Base-by-base conservation (phyloP, 495 filamentous ascomycete species). In the Penicillium mononematosum region DNA sequence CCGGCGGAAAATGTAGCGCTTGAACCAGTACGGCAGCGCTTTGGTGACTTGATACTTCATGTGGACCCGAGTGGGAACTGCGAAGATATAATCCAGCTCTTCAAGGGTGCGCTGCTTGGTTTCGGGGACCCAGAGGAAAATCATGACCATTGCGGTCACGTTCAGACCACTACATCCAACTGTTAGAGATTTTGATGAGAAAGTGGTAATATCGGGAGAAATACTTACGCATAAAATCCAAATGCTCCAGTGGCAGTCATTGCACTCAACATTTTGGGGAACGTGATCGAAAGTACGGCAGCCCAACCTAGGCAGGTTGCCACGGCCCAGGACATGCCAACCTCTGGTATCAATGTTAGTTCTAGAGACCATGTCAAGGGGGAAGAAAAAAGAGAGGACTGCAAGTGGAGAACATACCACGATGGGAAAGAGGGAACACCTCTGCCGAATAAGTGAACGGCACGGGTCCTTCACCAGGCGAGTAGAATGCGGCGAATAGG, bases 61-160 rank as follows among this genome's bases (percentile, higher is more conserved):
- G 65, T 90, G 87, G 36, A 76, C 77, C 43, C 78, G 63, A 24
- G 81, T 87, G 0, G 86, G 86, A 12, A 91, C 87, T 8, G 83
- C 87, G 58, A 91, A 95, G 53, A 95, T 83, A 65, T 91, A 90
- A 71, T 95, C 89, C 38, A 95, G 76, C 67, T 95, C 90, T 70
- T 95, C 89, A 12, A 92, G 81, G 5, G 88, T 90, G 31, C 83
- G 79, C 65, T 89, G 88, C 70, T 91, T 92, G 0, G 89, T 91
- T 71, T 92, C 89, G 10, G 87, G 88, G 6, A 93, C 78, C 72
- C 80, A 90, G 49, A 91, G 75, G 69, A 90, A 88, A 59, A 91
- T 88, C 74, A 88, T 78, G 27, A 85, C 60, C 19, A 90, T 77
- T 10, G 87, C 89, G 27, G 83, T 72, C 14, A 89, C 67, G 61